Conservation (phyloP, 805 yeast genomes). For the Kuraishia borneana region DNA sequence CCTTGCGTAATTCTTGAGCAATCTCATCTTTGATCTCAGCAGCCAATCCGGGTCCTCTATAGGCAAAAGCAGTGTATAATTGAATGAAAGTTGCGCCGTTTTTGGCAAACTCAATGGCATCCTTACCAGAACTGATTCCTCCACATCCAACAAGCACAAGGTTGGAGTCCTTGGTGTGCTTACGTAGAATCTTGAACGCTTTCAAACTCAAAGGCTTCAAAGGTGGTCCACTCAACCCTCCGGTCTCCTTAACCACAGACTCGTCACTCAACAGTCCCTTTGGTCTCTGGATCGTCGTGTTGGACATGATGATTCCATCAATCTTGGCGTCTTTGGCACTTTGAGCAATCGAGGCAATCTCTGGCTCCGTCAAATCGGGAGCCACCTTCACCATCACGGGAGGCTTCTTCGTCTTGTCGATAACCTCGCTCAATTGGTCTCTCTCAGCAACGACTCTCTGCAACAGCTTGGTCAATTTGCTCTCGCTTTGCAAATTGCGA, state of each 20-base stretch:
- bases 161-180: slow-evolving; percentile 62
- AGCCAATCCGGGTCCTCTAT: slow-evolving; percentile 83
- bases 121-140: slow-evolving; percentile 80
- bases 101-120: slow-evolving; percentile 81
- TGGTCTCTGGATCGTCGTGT: slow-evolving; percentile 87
- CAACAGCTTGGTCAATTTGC: slow-evolving; percentile 58
- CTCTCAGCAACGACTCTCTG: slow-evolving; percentile 62
- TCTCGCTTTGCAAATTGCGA: slow-evolving; percentile 73
- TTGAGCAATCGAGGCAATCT: slow-evolving; percentile 70
- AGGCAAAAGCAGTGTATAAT: slow-evolving; percentile 83
- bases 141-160: slow-evolving; percentile 88
- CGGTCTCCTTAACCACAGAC: slow-evolving; percentile 43
- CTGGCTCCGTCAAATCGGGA: slow-evolving; percentile 79
- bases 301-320: slow-evolving; percentile 88
- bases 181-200: slow-evolving; percentile 62
- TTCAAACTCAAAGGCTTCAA: slow-evolving; percentile 67
- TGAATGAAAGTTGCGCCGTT: slow-evolving; percentile 92
- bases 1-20: slow-evolving; percentile 47
- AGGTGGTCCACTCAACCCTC: slow-evolving; percentile 92
- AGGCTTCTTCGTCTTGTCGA: slow-evolving; percentile 36
- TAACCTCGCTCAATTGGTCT: slow-evolving; percentile 30
- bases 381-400: slow-evolving; percentile 88
- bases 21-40: slow-evolving; percentile 49
- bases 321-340: slow-evolving; percentile 68
- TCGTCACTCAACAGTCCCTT: slow-evolving; percentile 35